Evolutionary conservation across 169 alveolate species (phyloP).

Genomic region (Pseudocohnilembus persalinus): DNA sequence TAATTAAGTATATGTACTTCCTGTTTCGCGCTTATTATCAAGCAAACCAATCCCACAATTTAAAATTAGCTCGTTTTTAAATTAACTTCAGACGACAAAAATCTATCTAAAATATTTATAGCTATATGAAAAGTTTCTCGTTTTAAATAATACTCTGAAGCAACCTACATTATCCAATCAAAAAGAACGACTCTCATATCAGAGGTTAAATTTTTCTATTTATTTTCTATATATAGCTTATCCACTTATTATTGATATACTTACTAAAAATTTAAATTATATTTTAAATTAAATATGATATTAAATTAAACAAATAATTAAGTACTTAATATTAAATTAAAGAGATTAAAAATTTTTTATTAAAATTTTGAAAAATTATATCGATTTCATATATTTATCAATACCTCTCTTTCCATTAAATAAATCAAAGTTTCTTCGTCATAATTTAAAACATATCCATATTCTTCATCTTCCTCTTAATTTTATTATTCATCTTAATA

Average conservation of each 20-base stretch:
- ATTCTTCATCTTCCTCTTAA: not conserved
- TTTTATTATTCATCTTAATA: too few species aligned
- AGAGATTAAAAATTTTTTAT: too few species aligned
- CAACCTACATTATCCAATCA: conserved; percentile 83
- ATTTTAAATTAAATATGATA: too few species aligned
- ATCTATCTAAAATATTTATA: conserved; percentile 65
- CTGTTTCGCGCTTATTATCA: conserved; percentile 72
- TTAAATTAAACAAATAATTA: not conserved
- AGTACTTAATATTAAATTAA: not conserved
- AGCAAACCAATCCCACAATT: conserved; percentile 68
- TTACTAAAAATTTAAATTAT: too few species aligned
- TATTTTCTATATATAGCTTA: not conserved
- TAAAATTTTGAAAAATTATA: too few species aligned
- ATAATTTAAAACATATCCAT: not conserved
- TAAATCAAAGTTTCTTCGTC: not conserved
- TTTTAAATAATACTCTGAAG: conserved; percentile 62
- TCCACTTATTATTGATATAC: too few species aligned
- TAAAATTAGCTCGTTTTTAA: conserved; percentile 51
- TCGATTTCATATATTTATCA: too few species aligned
- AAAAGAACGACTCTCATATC: conserved; percentile 77
- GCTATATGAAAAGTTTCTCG: conserved; percentile 74
- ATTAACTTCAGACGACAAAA: conserved; percentile 19
- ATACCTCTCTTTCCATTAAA: not conserved
- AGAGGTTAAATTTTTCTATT: conserved; percentile 38
- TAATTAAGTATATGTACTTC: conserved; percentile 55